These are phyloP conservation scores for Mycena chlorophos DNA, from an alignment of 768 basidiomycete genomes.

Conservation along the genomic window DNA sequence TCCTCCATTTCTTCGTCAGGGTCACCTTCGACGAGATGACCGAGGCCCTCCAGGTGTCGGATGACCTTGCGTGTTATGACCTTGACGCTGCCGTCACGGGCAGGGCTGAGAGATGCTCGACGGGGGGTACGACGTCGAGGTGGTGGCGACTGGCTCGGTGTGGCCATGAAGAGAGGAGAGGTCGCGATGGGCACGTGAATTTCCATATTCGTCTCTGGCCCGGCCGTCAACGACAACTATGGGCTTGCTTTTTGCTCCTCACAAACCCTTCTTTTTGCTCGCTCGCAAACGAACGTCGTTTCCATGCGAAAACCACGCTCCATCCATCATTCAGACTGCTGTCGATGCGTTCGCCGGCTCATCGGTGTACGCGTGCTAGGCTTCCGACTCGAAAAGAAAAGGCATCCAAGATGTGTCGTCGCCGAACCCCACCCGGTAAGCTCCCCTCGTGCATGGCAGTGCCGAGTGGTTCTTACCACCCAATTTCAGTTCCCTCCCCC, in stretches of 20 bases:
- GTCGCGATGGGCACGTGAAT: not conserved
- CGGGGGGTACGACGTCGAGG: slow-evolving; percentile 3
- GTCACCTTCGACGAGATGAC: slow-evolving; percentile 34
- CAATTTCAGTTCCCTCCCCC: not conserved
- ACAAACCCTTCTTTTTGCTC: too few species aligned
- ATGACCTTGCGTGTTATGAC: slow-evolving; percentile 53
- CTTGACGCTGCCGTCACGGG: slow-evolving; percentile 40
- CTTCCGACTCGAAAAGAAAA: too few species aligned
- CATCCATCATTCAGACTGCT: too few species aligned
- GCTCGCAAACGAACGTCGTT: too few species aligned
- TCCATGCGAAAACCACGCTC: too few species aligned
- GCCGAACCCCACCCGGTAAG: not conserved
- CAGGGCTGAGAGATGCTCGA: slow-evolving; percentile 20
- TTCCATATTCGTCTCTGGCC: not conserved
- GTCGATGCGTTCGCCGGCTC: too few species aligned
- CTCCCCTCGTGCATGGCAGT: not conserved
- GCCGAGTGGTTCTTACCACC: not conserved
- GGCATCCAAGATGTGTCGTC: not conserved
- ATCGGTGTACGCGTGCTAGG: too few species aligned
- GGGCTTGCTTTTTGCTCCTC: too few species aligned
- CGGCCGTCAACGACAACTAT: not conserved
- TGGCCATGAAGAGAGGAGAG: not conserved
- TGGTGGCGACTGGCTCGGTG: slow-evolving; percentile 2
- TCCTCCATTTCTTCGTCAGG: slow-evolving; percentile 39
- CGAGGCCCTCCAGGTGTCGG: slow-evolving; percentile 47